Conservation (phyloP, 352 stramenopile species). For the Globisporangium camurandrum region DNA sequence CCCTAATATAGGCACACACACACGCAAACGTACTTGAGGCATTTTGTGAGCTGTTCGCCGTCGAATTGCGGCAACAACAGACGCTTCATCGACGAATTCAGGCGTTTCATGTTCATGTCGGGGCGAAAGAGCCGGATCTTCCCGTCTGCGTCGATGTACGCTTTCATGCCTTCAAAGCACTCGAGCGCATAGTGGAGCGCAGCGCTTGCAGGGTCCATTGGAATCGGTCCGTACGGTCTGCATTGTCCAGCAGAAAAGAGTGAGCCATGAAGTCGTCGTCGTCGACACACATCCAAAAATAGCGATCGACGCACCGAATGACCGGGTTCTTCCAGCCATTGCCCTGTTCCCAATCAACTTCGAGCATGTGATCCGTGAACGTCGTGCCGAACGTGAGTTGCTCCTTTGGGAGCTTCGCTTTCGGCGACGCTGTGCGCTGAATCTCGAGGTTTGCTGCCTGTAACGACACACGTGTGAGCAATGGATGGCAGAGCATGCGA, state of each 20-base stretch:
- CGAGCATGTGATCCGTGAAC: conserved; percentile 97
- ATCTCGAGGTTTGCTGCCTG: conserved; percentile 12
- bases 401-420: conserved; percentile 70
- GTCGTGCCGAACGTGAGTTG: conserved; percentile 91
- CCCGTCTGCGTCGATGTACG: conserved; percentile 82
- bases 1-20: no score
- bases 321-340: conserved; percentile 81
- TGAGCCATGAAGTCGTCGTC: neutral
- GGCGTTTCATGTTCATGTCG: conserved; percentile 95
- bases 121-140: conserved; percentile 93
- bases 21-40: conserved; percentile 62
- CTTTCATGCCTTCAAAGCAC: conserved; percentile 96
- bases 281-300: neutral
- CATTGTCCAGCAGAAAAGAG: neutral
- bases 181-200: conserved; percentile 93
- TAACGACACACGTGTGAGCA: neutral
- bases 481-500: neutral
- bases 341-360: conserved; percentile 86
- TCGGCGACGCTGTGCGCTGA: conserved; percentile 5
- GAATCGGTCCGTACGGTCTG: conserved; percentile 86
- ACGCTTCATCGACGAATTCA: conserved; percentile 92
- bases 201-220: conserved; percentile 87
- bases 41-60: conserved; percentile 85
- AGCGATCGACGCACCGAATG: conserved; percentile 49
- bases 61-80: conserved; percentile 89